A percentile compares a stretch with the other conserved stretches of the same genome.
Conservation (phyloP, 148 eudicot genomes). For the Arctostaphylos glauca region DNA sequence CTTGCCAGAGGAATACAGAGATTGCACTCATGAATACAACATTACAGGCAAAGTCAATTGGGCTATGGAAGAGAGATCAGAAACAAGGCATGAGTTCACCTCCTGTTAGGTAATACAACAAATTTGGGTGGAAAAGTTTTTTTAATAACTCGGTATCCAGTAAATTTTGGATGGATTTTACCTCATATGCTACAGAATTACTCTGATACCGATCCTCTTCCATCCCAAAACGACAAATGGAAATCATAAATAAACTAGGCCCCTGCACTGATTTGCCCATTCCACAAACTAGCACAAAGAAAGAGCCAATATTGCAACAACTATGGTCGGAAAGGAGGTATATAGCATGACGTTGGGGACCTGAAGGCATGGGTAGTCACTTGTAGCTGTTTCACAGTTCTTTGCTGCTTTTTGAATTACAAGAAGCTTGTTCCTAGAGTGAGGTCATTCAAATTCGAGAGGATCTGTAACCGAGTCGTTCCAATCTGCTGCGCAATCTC, state of each 20-base stretch:
- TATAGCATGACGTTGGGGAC: background rate
- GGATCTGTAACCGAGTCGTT: conserved; percentile 77
- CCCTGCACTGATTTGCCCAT: background rate
- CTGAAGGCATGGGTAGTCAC: conserved; percentile 1
- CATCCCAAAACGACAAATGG: background rate
- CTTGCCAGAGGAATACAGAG: background rate
- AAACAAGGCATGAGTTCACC: background rate
- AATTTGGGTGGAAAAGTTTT: no score
- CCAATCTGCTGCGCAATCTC: conserved; percentile 94
- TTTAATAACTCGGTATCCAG: no score
- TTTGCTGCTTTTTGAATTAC: conserved; percentile 24
- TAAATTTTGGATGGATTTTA: background rate
- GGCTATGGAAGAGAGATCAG: background rate
- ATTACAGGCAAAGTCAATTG: conserved; percentile 1
- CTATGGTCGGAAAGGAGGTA: background rate
- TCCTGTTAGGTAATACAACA: background rate
- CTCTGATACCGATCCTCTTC: no score
- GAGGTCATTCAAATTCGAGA: conserved; percentile 82
- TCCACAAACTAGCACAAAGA: background rate
- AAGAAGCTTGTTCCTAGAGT: conserved; percentile 87
- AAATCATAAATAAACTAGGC: background rate
- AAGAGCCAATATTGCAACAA: conserved; percentile 9
- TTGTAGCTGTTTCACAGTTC: background rate
- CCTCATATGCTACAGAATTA: background rate
- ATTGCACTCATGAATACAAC: background rate